Conservation (phyloP, 306 rosid species). For the Cicer cuneatum region DNA sequence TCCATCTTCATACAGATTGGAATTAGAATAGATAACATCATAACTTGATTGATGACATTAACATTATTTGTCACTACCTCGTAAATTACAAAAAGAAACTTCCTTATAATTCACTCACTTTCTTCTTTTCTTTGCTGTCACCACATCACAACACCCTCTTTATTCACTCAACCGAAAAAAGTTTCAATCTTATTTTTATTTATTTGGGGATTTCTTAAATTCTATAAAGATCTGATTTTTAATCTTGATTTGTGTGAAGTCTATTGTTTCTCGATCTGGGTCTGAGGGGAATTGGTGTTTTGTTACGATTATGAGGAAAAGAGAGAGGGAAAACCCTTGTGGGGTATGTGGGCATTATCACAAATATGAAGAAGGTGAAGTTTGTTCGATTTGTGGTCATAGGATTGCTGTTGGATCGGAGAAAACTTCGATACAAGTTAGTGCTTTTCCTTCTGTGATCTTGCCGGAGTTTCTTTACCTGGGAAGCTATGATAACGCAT, state of each 20-base stretch:
- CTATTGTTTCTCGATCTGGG: conserved; percentile 51
- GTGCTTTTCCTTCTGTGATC: conserved; percentile 92
- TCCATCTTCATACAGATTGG: not conserved
- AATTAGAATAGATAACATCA: not conserved
- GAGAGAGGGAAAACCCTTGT: conserved; percentile 99
- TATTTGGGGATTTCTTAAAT: conserved; percentile 43
- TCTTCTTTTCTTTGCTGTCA: not conserved
- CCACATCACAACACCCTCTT: not conserved
- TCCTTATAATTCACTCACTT: not conserved
- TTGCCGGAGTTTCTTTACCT: conserved; percentile 88
- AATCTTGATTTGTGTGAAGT: not conserved
- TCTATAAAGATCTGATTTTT: conserved; percentile 31
- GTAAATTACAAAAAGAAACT: not conserved
- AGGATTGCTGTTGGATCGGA: conserved; percentile 80
- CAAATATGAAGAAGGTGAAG: conserved; percentile 96
- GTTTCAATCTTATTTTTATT: conserved; percentile 12
- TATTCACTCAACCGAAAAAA: conserved; percentile 21
- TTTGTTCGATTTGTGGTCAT: conserved; percentile 96
- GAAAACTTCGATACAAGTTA: conserved; percentile 69
- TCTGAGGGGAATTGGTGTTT: conserved; percentile 35
- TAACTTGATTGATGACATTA: conserved; percentile 18
- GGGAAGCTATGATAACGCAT: conserved; percentile 97
- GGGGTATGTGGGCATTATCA: conserved; percentile 98
- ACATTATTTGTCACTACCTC: not conserved
- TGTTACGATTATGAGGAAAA: conserved; percentile 74